These are phyloP conservation scores for Crotalaria pallida DNA, from an alignment of 306 rosid species.

Conservation along the genomic window DNA sequence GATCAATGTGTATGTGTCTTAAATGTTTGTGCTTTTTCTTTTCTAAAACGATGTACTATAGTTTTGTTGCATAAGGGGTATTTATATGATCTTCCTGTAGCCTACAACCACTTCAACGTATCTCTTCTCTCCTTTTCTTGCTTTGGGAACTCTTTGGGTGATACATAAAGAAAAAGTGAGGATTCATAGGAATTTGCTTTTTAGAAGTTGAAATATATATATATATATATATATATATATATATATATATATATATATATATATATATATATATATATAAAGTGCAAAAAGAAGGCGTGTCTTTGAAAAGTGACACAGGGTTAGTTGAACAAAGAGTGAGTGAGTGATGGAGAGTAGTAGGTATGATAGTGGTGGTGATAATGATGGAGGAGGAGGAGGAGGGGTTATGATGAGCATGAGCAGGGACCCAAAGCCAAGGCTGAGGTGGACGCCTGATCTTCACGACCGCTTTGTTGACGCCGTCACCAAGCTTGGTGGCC, in stretches of 20 bases:
- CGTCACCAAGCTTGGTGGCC: constrained; percentile 97
- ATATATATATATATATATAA: too few relatives aligned
- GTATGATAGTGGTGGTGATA: constrained; percentile 22
- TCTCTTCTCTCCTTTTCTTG: not conserved
- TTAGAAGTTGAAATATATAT: not conserved
- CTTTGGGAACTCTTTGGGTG: constrained; percentile 14
- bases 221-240: too few relatives aligned
- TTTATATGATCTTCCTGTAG: not conserved
- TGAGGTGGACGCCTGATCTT: constrained; percentile 94
- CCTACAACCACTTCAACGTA: not conserved
- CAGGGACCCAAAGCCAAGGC: constrained; percentile 89
- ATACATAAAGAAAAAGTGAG: constrained; percentile 3
- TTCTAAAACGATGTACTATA: not conserved
- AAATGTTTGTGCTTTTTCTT: not conserved
- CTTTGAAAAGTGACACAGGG: too few relatives aligned
- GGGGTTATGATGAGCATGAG: constrained; percentile 88
- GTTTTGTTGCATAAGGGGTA: not conserved
- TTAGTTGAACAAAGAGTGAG: not conserved
- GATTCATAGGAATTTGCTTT: constrained; percentile 1
- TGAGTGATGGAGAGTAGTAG: not conserved
- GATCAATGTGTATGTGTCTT: not conserved
- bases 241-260: too few relatives aligned
- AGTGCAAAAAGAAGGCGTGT: not conserved
- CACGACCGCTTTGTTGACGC: constrained; percentile 89
- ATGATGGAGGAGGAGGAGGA: constrained; percentile 37